phyloP scores from a whole-genome alignment of 2,329 filamentous ascomycete genomes.

The Balansia obtecta region DNA sequence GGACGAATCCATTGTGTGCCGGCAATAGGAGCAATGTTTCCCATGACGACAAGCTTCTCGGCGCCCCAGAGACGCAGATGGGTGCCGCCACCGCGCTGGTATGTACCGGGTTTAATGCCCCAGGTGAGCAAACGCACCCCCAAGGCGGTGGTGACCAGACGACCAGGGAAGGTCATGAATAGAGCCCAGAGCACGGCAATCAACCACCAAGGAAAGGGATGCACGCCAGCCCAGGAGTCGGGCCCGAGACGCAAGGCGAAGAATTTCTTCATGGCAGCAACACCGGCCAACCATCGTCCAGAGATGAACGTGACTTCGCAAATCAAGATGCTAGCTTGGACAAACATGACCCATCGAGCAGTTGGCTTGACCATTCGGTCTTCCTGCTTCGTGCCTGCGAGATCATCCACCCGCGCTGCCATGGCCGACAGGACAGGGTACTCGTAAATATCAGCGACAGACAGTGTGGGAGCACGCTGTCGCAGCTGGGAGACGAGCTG shows the following conservation, averaged over 20 bases:
- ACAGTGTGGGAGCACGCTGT: slow-evolving; percentile 9
- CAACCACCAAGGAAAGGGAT: slow-evolving; percentile 8
- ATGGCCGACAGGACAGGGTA: slow-evolving; percentile 9
- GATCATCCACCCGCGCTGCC: slow-evolving; percentile 9
- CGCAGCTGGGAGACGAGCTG: slow-evolving; percentile 13
- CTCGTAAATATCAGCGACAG: slow-evolving; percentile 13
- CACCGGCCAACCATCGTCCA: slow-evolving; percentile 6
- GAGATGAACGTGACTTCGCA: slow-evolving; percentile 7
- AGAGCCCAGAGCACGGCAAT: slow-evolving; percentile 8
- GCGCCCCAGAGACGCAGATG: slow-evolving; percentile 12
- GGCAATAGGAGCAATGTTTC: slow-evolving; percentile 5
- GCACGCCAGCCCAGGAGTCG: slow-evolving; percentile 7
- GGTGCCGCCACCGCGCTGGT: slow-evolving; percentile 8
- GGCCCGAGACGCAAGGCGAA: slow-evolving; percentile 3
- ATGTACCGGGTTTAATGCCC: slow-evolving; percentile 10
- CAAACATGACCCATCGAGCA: slow-evolving; percentile 9
- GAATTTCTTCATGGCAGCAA: slow-evolving; percentile 8
- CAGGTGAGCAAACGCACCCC: slow-evolving; percentile 5
- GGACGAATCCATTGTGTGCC: slow-evolving; percentile 10
- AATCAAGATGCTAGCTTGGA: slow-evolving; percentile 9
- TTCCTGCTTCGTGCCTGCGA: slow-evolving; percentile 6
- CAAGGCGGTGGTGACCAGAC: slow-evolving; percentile 8
- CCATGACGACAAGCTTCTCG: slow-evolving; percentile 8
- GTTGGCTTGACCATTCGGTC: slow-evolving; percentile 10
- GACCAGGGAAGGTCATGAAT: slow-evolving; percentile 9